These are phyloP conservation scores for Neocucurbitaria cava DNA, from an alignment of 2,329 filamentous ascomycete genomes.

Conservation along the genomic window DNA sequence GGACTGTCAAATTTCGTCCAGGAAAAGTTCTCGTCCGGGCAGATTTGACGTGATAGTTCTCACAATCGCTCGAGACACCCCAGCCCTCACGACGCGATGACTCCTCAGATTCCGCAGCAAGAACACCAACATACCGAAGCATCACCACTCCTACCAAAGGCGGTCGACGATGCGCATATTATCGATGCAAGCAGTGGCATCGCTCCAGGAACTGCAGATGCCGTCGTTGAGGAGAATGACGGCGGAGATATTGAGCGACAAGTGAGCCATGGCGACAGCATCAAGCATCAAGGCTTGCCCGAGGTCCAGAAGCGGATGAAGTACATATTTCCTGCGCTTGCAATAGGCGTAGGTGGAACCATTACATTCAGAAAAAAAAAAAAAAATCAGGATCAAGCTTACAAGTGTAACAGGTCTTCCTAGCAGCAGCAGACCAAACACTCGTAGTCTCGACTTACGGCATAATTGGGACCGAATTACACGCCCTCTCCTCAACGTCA, in stretches of 20 bases:
- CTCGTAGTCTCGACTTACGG: constrained; percentile 81
- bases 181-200: constrained; percentile 35
- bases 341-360: constrained; percentile 64
- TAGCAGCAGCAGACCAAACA: constrained; percentile 77
- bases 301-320: constrained; percentile 60
- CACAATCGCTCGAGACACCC: background rate
- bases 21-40: too few relatives aligned
- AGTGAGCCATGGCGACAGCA: constrained; percentile 36
- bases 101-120: background rate
- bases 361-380: too few relatives aligned
- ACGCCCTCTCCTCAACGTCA: constrained; percentile 75
- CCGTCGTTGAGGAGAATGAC: constrained; percentile 20
- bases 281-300: constrained; percentile 54
- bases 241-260: constrained; percentile 47
- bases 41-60: too few relatives aligned
- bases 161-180: constrained; percentile 11
- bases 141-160: constrained; percentile 54
- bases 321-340: constrained; percentile 67
- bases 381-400: too few relatives aligned
- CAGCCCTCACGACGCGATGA: constrained; percentile 3
- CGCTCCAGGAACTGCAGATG: constrained; percentile 28
- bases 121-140: constrained; percentile 44
- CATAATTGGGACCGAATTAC: constrained; percentile 76
- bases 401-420: constrained; percentile 64
- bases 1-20: too few relatives aligned